Evolutionary conservation across 441 rosid species (phyloP).

Genomic region (Pelargonium australe): DNA sequence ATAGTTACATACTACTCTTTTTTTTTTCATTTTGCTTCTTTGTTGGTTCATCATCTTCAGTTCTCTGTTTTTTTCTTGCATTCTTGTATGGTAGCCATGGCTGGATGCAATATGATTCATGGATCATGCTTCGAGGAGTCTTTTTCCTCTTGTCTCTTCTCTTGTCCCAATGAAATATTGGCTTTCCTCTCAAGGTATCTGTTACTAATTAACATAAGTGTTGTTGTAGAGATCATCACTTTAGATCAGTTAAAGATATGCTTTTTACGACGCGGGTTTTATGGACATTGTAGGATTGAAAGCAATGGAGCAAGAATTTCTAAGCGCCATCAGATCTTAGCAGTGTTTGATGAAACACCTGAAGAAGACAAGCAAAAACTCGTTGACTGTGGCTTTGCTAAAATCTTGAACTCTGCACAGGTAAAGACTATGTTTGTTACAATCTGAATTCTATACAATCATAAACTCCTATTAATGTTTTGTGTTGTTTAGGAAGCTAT

Average conservation of each 20-base stretch:
- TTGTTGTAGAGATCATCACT: no score
- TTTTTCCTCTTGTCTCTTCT: constrained; percentile 25
- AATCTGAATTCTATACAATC: no score
- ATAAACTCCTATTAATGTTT: background rate
- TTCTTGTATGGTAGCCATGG: constrained; percentile 30
- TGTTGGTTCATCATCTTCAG: no score
- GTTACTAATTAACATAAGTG: background rate
- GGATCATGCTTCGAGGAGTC: constrained; percentile 83
- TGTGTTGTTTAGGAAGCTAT: constrained; percentile 68
- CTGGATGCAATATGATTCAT: constrained; percentile 55
- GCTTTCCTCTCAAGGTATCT: constrained; percentile 77
- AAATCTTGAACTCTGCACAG: constrained; percentile 70
- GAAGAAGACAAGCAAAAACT: constrained; percentile 55
- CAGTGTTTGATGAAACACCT: constrained; percentile 70
- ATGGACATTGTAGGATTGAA: constrained; percentile 44
- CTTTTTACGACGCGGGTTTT: background rate
- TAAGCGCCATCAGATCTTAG: constrained; percentile 67
- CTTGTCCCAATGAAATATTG: constrained; percentile 74
- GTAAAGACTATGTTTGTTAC: constrained; percentile 21
- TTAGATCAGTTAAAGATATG: background rate
- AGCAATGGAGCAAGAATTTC: constrained; percentile 71
- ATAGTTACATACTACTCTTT: no score
- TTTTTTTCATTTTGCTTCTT: no score
- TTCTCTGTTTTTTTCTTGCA: no score
- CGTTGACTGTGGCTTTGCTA: constrained; percentile 51